Base-by-base conservation (phyloP, 148 eudicot genomes). In the Cornus florida region DNA sequence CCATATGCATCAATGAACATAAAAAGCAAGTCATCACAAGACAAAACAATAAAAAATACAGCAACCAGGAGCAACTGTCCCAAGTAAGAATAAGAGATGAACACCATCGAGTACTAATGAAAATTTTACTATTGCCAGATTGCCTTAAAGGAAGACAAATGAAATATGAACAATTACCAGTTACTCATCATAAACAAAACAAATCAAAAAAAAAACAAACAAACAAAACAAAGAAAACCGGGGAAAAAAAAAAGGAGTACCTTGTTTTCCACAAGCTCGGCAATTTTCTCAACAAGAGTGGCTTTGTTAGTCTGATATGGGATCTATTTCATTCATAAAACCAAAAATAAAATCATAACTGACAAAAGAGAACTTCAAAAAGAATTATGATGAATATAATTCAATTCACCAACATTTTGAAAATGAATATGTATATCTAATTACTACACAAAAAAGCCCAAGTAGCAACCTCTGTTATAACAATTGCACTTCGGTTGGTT, bases 261-360 rank as follows among this genome's bases (percentile, higher is more conserved):
- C 99, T 96, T 96, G 71, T 84, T 87, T 82, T 93, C 98, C 73
- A 96, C 97, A 75, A 84, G 97, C 71, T 93, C 94, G 60, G 99
- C 99, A 77, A 96, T 93, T 86, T 93, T 96, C 89, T 86, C 89
- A 71, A 96, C 94, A 75, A 96, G 91, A 64, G 97, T 83, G 33
- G 99, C 97, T 92, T 96, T 93, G 87, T 93, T 96, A 59, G 98
- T 92, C 87, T 93, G 99, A 76, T 96, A 96, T 10, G 99, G 99
- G 60, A 96, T 88, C 99, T 96, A 91, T 89, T 87, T 50, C 84
- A 83, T 75, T 73, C 19, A 80, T 67, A 13, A n/a, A 43, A 43
- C 48, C 48, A 43, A 43, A 43, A 43, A 35, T 2, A 43, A 43
- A 43, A 43, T 43, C 48, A 43, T 0, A 43, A 43, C 48, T 0